Conservation (phyloP, 352 stramenopile genomes). For the Globisporangium perplexum region DNA sequence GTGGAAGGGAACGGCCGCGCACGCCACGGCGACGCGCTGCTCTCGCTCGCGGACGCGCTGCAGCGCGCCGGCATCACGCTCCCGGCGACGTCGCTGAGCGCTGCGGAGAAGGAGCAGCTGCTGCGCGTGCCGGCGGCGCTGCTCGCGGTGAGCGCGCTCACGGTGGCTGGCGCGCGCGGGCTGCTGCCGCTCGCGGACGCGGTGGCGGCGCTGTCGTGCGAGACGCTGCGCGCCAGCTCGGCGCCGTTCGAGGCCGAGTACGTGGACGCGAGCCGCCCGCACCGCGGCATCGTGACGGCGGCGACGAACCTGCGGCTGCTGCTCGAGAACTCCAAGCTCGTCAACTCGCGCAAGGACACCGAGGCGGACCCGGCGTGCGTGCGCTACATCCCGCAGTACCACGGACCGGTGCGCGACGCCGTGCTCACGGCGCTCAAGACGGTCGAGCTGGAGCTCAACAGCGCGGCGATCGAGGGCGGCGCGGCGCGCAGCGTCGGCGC, state of each 20-base stretch:
- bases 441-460: constrained; percentile 74
- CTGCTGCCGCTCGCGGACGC: constrained; percentile 66
- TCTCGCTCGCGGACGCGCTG: constrained; percentile 18
- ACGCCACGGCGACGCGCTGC: constrained; percentile 7
- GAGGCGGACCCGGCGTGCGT: constrained; percentile 31
- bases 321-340: constrained; percentile 84
- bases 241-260: constrained; percentile 79
- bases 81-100: constrained; percentile 26
- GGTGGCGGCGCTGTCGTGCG: constrained; percentile 79
- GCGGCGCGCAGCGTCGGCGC: constrained; percentile 14
- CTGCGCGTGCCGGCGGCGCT: constrained; percentile 28
- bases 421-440: constrained; percentile 61
- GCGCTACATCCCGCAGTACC: constrained; percentile 76
- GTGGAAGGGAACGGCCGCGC: constrained; percentile 23
- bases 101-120: constrained; percentile 32
- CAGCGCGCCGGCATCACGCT: constrained; percentile 21
- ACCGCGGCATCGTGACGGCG: constrained; percentile 84
- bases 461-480: constrained; percentile 18
- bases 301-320: constrained; percentile 83
- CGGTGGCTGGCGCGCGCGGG: constrained; percentile 55
- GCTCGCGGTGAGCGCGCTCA: constrained; percentile 46
- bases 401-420: constrained; percentile 69
- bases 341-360: constrained; percentile 48
- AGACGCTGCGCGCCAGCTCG: constrained; percentile 58
- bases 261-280: constrained; percentile 71